Base-by-base conservation (phyloP, 306 rosid species). In the Carpinus viminea region DNA sequence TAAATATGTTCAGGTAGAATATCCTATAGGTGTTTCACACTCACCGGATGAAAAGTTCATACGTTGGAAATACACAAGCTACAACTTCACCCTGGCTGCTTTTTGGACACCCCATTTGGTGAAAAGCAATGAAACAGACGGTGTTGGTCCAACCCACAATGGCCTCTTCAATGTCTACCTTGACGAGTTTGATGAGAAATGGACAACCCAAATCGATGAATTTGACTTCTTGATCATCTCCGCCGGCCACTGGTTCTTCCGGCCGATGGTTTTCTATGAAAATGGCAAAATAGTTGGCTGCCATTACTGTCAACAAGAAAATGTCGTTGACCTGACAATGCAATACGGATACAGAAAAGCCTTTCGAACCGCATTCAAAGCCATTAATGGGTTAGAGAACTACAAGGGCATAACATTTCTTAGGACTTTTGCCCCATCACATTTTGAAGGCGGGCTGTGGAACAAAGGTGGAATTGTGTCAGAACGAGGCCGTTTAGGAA, bases 31-130 rank as follows among this genome's bases (percentile, higher is more conserved):
- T 75, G 96, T 72, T 21, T 95, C 99, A 50, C 79, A 76, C 28
- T 77, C 80, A 64, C 2, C 78, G 71, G 93, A 90, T 43, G 89
- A 90, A 36, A 73, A 79, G 9, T 92, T 86, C 88, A 90, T 82
- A 70, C 59, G 88, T 2, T 95, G 98, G 99, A 85, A 28, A 28
- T 95, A 95, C 88, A 88, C 84, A 72, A 82, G 76, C 31, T 87
- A 95, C 87, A 95, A 95, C 84, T 93, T 95, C 89, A 95, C 99
- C 26, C 16, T 93, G 76, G 89, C 96, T 11, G 57, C 85, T 26
- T 80, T 86, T 79, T 92, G 98, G 98, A 92, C 97, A 15, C 86
- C 98, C 18, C 97, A 95, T 85, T 74, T 95, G 70, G 89, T 95
- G 4, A 91, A 68, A 83, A 84, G 92, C 72, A 64, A 76, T 13